A percentile compares a stretch with the other conserved stretches of the same genome.
Conservation (phyloP, 2,329 filamentous ascomycete genomes). For the Madurella mycetomatis region DNA sequence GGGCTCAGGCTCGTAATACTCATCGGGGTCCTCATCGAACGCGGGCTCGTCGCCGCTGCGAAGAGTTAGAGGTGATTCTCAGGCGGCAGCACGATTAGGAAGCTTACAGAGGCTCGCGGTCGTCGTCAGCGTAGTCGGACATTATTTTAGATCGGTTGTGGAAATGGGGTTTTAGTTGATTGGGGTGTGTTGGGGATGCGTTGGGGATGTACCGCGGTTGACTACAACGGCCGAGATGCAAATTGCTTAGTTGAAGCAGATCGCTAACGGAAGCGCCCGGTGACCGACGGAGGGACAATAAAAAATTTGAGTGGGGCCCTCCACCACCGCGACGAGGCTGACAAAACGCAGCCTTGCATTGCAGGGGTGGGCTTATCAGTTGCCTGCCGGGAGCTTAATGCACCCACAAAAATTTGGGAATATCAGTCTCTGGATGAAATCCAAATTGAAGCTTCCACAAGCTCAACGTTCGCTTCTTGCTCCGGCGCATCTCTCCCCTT, state of each 20-base stretch:
- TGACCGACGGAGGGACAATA: slow-evolving; percentile 7
- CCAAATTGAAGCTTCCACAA: neutral
- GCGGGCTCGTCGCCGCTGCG: slow-evolving; percentile 63
- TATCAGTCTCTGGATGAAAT: slow-evolving; percentile 1
- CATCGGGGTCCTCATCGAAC: slow-evolving; percentile 64
- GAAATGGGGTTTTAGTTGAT: neutral
- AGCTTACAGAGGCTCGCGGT: slow-evolving; percentile 41
- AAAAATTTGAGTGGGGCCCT: slow-evolving; percentile 24
- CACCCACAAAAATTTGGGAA: slow-evolving; percentile 18
- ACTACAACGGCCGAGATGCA: neutral
- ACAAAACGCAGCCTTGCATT: neutral
- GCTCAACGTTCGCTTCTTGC: neutral
- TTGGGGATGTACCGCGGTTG: neutral
- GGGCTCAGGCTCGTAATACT: slow-evolving; percentile 54
- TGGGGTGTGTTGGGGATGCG: neutral
- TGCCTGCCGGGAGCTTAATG: slow-evolving; percentile 14
- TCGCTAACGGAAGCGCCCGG: neutral
- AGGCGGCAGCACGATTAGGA: too few relatives aligned
- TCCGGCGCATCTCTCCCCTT: neutral
- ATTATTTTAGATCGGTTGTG: slow-evolving; percentile 37
- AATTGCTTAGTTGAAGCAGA: slow-evolving; percentile 10
- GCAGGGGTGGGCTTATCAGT: neutral
- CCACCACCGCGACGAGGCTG: neutral
- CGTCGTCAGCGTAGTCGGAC: slow-evolving; percentile 70
- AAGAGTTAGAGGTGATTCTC: neutral